phyloP scores from a whole-genome alignment of 805 yeast species.

The Saturnispora saitoi region DNA sequence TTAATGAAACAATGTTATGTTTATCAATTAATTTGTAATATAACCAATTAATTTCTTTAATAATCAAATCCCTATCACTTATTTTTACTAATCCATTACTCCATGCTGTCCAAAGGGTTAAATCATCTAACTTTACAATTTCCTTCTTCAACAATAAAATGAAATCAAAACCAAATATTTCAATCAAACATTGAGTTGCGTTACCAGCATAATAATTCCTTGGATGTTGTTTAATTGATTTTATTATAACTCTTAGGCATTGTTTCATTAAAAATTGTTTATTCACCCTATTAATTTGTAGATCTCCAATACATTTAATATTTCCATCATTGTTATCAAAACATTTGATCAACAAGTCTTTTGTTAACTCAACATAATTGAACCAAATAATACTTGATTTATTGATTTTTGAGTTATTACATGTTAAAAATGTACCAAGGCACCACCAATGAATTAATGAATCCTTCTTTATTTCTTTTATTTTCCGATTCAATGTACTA shows the following conservation, averaged over 20 bases:
- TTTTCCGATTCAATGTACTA: not conserved
- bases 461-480: not conserved
- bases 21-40: not conserved
- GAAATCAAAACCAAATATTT: not conserved
- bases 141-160: not conserved
- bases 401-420: slow-evolving; percentile 24
- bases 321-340: not conserved
- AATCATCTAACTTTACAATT: slow-evolving; percentile 6
- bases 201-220: slow-evolving; percentile 42
- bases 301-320: not conserved
- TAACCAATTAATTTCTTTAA: not conserved
- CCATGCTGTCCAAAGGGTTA: slow-evolving; percentile 10
- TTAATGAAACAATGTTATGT: not conserved
- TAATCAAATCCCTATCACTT: not conserved
- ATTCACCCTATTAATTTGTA: not conserved
- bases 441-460: slow-evolving; percentile 5
- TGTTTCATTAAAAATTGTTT: not conserved
- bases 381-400: slow-evolving; percentile 30
- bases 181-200: slow-evolving; percentile 22
- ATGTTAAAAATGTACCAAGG: slow-evolving; percentile 14
- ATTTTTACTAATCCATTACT: not conserved
- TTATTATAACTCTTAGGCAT: not conserved
- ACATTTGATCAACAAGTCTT: not conserved
- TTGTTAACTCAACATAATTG: slow-evolving; percentile 14
- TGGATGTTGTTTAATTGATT: slow-evolving; percentile 34